A percentile compares a stretch with the other conserved stretches of the same genome.
These are phyloP conservation scores for Coniferiporia sulphurascens DNA, from an alignment of 1,284 basidiomycete species.

Conservation along the genomic window DNA sequence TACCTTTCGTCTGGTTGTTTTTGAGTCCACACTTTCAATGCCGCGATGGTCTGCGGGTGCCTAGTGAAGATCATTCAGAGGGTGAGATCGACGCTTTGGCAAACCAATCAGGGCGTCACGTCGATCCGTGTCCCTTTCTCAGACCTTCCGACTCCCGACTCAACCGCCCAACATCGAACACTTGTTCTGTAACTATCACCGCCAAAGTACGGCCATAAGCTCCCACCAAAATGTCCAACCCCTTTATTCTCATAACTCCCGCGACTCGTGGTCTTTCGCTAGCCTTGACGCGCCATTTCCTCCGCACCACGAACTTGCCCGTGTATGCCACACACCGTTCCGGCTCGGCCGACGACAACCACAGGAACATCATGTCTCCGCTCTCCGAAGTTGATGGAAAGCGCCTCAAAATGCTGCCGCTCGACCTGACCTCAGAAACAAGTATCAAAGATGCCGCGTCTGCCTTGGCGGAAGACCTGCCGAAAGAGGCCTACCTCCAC, in stretches of 20 bases:
- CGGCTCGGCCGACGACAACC: conserved; percentile 32
- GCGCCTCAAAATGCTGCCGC: conserved; percentile 42
- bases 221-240: conserved; percentile 19
- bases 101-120: neutral
- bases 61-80: neutral
- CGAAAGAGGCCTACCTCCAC: conserved; percentile 39
- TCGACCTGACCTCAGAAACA: conserved; percentile 48
- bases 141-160: neutral
- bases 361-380: conserved; percentile 38
- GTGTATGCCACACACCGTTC: conserved; percentile 53
- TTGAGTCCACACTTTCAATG: no score
- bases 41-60: neutral
- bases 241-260: conserved; percentile 43
- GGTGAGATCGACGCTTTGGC: neutral
- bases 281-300: conserved; percentile 50
- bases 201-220: neutral
- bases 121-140: neutral
- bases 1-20: no score
- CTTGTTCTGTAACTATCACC: neutral
- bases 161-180: neutral
- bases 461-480: conserved; percentile 34
- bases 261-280: conserved; percentile 51
- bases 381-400: conserved; percentile 38
- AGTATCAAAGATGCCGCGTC: conserved; percentile 47
- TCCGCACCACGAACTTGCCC: conserved; percentile 45